Evolutionary conservation across 768 basidiomycete genomes (phyloP).

Genomic region (Mycena leptocephala): DNA sequence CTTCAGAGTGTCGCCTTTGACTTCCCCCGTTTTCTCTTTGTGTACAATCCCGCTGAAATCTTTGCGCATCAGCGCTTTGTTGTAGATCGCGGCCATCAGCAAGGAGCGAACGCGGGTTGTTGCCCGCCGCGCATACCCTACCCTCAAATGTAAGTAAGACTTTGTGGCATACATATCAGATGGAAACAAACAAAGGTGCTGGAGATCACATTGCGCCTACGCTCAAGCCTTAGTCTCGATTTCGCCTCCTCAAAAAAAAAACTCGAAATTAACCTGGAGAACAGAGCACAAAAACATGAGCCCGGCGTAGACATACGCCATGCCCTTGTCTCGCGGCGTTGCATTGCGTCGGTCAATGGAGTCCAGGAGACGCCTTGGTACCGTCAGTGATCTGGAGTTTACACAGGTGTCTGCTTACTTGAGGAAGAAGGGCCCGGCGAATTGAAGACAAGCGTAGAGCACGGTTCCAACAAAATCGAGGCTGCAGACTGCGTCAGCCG

Average conservation of each 20-base stretch:
- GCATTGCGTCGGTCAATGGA: background rate
- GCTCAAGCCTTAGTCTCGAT: background rate
- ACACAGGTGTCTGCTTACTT: background rate
- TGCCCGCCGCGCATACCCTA: background rate
- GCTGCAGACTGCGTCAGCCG: background rate
- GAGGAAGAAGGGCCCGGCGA: conserved; percentile 14
- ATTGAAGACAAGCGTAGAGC: background rate
- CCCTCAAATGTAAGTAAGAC: no score
- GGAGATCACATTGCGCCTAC: conserved; percentile 3
- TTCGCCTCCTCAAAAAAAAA: background rate
- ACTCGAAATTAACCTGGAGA: background rate
- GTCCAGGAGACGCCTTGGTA: background rate
- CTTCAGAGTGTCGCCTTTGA: background rate
- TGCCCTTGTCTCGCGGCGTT: background rate
- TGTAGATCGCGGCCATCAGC: conserved; percentile 17
- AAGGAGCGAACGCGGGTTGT: conserved; percentile 1
- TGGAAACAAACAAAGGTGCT: conserved; percentile 11
- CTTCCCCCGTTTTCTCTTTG: background rate
- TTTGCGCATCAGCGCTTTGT: conserved; percentile 1
- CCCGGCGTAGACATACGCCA: conserved; percentile 9
- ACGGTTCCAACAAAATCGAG: background rate
- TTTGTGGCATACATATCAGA: no score
- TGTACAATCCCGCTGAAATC: conserved; percentile 6
- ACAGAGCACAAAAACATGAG: conserved; percentile 4
- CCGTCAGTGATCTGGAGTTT: no score